Evolutionary conservation across 2,329 filamentous ascomycete genomes (phyloP).

Genomic region (Alternaria sp.): DNA sequence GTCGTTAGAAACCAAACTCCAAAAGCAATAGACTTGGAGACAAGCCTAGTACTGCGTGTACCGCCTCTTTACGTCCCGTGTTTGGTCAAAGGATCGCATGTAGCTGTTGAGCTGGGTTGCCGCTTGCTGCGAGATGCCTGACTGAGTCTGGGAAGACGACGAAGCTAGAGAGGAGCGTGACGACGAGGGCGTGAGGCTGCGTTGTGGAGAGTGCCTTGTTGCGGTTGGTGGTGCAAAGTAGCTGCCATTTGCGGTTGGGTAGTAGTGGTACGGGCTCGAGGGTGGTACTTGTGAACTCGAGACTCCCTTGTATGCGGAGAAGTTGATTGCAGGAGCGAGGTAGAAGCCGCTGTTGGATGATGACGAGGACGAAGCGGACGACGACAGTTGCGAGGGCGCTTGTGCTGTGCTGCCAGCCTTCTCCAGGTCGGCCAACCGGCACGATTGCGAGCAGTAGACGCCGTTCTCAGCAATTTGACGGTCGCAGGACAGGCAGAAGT

Average conservation of each 20-base stretch:
- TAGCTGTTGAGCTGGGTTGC: constrained; percentile 84
- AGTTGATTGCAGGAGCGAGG: constrained; percentile 79
- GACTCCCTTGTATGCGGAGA: constrained; percentile 68
- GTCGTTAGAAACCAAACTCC: constrained; percentile 34
- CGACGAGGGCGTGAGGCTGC: constrained; percentile 67
- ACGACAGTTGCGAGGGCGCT: constrained; percentile 58
- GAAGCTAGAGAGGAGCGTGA: constrained; percentile 87
- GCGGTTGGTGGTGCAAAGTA: constrained; percentile 49
- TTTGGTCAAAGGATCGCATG: constrained; percentile 87
- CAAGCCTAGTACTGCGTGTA: constrained; percentile 44
- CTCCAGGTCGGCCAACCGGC: constrained; percentile 87
- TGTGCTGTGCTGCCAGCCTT: constrained; percentile 60
- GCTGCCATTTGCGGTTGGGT: constrained; percentile 48
- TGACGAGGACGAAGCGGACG: constrained; percentile 62
- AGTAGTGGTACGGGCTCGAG: constrained; percentile 54
- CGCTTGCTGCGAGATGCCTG: constrained; percentile 75
- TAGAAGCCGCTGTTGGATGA: constrained; percentile 67
- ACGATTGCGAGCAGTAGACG: constrained; percentile 91
- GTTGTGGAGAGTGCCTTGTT: constrained; percentile 45
- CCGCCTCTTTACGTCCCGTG: constrained; percentile 65
- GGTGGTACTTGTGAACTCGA: constrained; percentile 59
- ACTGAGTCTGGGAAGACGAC: constrained; percentile 62
- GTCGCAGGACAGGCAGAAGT: constrained; percentile 95
- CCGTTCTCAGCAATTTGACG: constrained; percentile 78
- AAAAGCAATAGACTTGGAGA: constrained; percentile 1